Evolutionary conservation across 306 rosid species (phyloP).

Genomic region (Coriaria nepalensis): DNA sequence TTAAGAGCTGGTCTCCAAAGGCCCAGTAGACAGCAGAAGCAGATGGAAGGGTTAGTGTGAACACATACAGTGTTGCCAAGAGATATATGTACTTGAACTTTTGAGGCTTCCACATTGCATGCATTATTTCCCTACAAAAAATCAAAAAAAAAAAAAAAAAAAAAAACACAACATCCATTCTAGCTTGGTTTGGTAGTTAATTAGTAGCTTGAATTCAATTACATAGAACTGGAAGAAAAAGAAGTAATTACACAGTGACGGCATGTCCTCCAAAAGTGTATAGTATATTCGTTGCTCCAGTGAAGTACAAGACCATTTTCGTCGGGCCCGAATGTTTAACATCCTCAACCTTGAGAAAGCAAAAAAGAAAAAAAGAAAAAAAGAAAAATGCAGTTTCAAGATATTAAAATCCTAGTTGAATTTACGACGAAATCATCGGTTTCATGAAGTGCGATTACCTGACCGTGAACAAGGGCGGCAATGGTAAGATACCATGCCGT

Average conservation of each 20-base stretch:
- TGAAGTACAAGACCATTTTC: constrained; percentile 68
- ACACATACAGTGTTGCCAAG: constrained; percentile 67
- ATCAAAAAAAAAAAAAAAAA: background rate
- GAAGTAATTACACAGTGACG: constrained; percentile 67
- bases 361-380: background rate
- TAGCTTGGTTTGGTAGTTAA: no score
- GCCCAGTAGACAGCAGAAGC: constrained; percentile 89
- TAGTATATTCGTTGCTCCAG: constrained; percentile 91
- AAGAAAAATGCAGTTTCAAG: background rate
- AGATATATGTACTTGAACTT: constrained; percentile 77
- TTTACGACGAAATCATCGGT: background rate
- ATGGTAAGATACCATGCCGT: constrained; percentile 94
- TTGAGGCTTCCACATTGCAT: constrained; percentile 99
- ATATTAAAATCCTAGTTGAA: background rate
- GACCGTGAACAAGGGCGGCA: constrained; percentile 67
- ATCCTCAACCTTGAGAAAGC: constrained; percentile 43
- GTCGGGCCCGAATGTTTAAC: constrained; percentile 71
- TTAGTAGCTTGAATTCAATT: background rate
- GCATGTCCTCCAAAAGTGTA: constrained; percentile 99
- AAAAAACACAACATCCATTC: no score
- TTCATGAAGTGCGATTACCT: constrained; percentile 29
- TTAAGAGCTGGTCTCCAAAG: constrained; percentile 73
- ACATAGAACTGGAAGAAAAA: background rate
- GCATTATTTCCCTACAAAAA: constrained; percentile 79
- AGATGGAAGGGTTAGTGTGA: constrained; percentile 87